Percentiles rank a stretch among this genome's conserved stretches.
phyloP scores from a whole-genome alignment of 2,329 filamentous ascomycete genomes.

The Fusarium sulawesiense region DNA sequence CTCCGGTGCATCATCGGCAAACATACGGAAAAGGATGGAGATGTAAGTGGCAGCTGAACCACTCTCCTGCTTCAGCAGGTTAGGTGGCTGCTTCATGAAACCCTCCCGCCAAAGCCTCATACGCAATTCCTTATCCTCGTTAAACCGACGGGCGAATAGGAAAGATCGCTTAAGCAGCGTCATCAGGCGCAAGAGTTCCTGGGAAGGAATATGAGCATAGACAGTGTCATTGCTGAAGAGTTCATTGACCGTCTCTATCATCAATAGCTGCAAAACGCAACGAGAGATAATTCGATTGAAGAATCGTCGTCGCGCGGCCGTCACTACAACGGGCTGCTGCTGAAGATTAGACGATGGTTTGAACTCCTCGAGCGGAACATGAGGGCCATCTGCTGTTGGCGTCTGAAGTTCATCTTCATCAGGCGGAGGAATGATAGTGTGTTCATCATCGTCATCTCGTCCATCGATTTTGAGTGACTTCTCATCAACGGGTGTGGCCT shows the following conservation, averaged over 20 bases:
- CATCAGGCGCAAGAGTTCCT: conserved; percentile 92
- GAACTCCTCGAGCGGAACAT: conserved; percentile 82
- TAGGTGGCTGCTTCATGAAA: conserved; percentile 99
- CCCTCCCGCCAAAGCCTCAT: conserved; percentile 96
- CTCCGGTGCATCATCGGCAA: conserved; percentile 87
- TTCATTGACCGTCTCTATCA: conserved; percentile 99
- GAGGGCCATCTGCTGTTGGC: conserved; percentile 50
- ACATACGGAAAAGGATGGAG: conserved; percentile 96
- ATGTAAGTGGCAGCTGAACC: conserved; percentile 95
- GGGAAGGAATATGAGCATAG: conserved; percentile 90
- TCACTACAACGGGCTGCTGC: conserved; percentile 91
- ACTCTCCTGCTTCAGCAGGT: conserved; percentile 95
- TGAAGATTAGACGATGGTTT: conserved; percentile 80
- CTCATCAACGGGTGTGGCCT: conserved; percentile 59
- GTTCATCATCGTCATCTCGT: conserved; percentile 55
- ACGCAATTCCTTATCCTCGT: conserved; percentile 94
- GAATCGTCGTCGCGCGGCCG: conserved; percentile 89
- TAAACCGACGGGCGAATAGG: conserved; percentile 96
- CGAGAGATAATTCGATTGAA: conserved; percentile 99
- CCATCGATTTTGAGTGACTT: conserved; percentile 73
- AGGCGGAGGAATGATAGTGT: conserved; percentile 48
- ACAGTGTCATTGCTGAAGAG: conserved; percentile 97
- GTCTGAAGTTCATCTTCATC: conserved; percentile 52
- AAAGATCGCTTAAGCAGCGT: conserved; percentile 93
- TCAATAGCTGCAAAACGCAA: conserved; percentile 95